A percentile compares a stretch with the other conserved stretches of the same genome.
These are phyloP conservation scores for Aspergillus asperescens DNA, from an alignment of 495 filamentous ascomycete genomes.

Conservation along the genomic window DNA sequence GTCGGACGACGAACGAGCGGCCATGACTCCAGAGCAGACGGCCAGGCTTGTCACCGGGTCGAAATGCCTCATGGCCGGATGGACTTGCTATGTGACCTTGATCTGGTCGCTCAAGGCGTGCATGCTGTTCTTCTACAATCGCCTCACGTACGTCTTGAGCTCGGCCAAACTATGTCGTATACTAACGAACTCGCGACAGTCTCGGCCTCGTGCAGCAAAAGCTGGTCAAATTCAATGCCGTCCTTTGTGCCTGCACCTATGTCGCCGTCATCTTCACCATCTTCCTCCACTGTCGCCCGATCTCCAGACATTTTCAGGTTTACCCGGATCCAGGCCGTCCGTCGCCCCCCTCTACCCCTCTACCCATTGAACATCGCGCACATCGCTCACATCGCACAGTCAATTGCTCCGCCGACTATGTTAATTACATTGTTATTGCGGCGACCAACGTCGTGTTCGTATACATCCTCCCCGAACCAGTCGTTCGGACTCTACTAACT, in stretches of 20 bases:
- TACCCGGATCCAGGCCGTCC: constrained; percentile 40
- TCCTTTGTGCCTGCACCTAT: constrained; percentile 39
- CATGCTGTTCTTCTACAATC: constrained; percentile 46
- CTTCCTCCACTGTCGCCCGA: constrained; percentile 40
- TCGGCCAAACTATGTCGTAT: too few species aligned
- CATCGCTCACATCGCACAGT: constrained; percentile 3
- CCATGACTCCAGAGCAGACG: constrained; percentile 31
- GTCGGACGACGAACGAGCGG: constrained; percentile 31
- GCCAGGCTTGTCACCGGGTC: constrained; percentile 36
- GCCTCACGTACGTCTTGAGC: constrained; percentile 39
- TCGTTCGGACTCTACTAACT: neutral
- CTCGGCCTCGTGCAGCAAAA: constrained; percentile 21
- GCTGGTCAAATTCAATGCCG: constrained; percentile 18
- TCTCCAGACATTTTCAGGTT: constrained; percentile 44
- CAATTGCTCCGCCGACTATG: constrained; percentile 14
- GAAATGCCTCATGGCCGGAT: constrained; percentile 45
- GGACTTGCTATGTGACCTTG: constrained; percentile 45
- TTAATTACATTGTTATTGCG: constrained; percentile 21
- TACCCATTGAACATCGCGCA: neutral
- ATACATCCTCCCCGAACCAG: neutral
- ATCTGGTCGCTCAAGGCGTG: constrained; percentile 49
- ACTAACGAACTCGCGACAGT: neutral
- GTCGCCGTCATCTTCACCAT: constrained; percentile 40
- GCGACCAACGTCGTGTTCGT: constrained; percentile 17
- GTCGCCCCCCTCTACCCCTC: neutral